A percentile compares a stretch with the other conserved stretches of the same genome.
Evolutionary conservation across 306 rosid genomes (phyloP).

Genomic region (Fagus crenata): DNA sequence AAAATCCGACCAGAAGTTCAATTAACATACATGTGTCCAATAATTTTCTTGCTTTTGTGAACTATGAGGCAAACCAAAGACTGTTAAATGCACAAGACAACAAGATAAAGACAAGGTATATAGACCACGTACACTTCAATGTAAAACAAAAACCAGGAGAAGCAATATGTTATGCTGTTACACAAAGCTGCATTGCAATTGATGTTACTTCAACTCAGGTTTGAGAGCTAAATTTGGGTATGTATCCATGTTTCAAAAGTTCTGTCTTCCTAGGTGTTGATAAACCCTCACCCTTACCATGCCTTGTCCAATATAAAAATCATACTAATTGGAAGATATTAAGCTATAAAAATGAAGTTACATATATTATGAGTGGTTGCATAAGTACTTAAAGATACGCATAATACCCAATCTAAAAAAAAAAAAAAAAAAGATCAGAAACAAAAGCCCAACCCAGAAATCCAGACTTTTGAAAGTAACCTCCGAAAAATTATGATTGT

Average conservation of each 20-base stretch:
- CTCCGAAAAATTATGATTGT: neutral
- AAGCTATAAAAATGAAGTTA: neutral
- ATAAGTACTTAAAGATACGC: neutral
- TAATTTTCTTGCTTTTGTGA: neutral
- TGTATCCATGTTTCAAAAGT: neutral
- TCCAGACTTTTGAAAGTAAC: slow-evolving; percentile 14
- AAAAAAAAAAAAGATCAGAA: neutral
- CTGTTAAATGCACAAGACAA: slow-evolving; percentile 18
- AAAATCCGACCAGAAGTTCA: slow-evolving; percentile 18
- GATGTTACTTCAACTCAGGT: neutral
- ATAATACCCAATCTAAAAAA: neutral
- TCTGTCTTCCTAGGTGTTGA: neutral
- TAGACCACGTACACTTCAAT: neutral
- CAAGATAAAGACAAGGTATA: neutral
- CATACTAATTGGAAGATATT: neutral
- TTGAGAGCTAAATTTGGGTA: neutral
- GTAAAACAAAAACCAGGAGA: neutral
- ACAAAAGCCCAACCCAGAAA: neutral
- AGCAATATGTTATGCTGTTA: neutral
- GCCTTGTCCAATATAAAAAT: neutral
- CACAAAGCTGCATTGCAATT: neutral
- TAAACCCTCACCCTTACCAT: neutral
- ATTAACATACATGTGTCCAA: neutral
- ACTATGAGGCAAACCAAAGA: neutral
- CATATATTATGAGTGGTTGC: neutral